Evolutionary conservation across 208 protist genomes (phyloP), one percentile per base, ranked within the genome.

Genomic region (Leishmania guyanensis): DNA sequence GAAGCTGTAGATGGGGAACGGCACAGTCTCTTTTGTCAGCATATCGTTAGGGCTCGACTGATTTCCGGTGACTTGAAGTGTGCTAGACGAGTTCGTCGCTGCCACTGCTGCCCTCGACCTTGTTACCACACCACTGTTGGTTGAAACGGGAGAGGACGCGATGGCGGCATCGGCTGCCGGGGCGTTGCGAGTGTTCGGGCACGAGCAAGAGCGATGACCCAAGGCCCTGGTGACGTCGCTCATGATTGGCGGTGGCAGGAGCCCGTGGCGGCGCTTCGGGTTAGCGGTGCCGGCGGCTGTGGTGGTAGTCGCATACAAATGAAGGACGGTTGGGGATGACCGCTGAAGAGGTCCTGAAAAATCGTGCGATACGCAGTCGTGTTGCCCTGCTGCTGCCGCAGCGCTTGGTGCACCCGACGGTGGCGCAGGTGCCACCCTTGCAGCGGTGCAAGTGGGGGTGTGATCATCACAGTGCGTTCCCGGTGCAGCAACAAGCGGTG

Each of bases 191-290:
- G 22, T 65, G 22, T 22, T 77, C 8, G 74, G 53, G 56, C 74
- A 77, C 53, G 74, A 65, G 56, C 74, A 50, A 17, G 74, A 77
- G 54, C 74, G 74, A 33, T 39, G 74, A 5, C 29, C 53, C 20
- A 39, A 77, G 74, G 74, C 39, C 1, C 3, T 65, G 17, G 54
- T 17, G 10, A 10, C 29, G 8, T 65, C 74, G 53, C 56, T 48
- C 36, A 22, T 58, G 17, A 46, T 17, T 26, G 74, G 39, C 39
- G 56, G 56, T 3, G 74, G 54, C 53, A 50, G 9, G 53, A 66
- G 53, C 36, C 56, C 17, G 17, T 56, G 33, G 16, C 22, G 74
- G 54, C 53, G 74, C 71, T 33, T 4, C 46, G 26, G 33, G 2
- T 22, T 39, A 56, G 50, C 46, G 46, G 43, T 50, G 17, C 43